phyloP scores from a whole-genome alignment of 257 asterid species.

The Ajuga chamaepitys region DNA sequence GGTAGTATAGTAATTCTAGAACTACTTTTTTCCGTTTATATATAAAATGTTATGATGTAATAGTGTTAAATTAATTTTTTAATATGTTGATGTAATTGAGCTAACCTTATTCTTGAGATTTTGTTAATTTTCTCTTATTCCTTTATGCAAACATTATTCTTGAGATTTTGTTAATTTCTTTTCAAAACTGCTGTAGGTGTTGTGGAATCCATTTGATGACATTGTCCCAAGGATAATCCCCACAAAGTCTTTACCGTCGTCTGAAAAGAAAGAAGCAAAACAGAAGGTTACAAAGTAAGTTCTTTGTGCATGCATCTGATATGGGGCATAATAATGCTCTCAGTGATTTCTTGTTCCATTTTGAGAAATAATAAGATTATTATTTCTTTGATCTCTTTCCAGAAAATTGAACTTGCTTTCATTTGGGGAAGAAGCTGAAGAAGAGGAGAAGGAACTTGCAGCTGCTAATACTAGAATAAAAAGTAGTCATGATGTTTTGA shows the following conservation, averaged over 20 bases:
- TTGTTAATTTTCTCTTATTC: background rate
- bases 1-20: no score
- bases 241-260: conserved; percentile 36
- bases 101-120: no score
- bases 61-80: no score
- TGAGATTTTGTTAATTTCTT: conserved; percentile 7
- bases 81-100: no score
- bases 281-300: conserved; percentile 72
- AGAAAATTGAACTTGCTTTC: conserved; percentile 94
- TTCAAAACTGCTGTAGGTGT: conserved; percentile 40
- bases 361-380: background rate
- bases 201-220: conserved; percentile 98
- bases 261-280: conserved; percentile 46
- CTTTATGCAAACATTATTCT: background rate
- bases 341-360: conserved; percentile 2
- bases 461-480: conserved; percentile 58
- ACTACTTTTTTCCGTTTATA: no score
- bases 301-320: conserved; percentile 13
- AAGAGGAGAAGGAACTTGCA: conserved; percentile 81
- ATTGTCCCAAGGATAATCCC: conserved; percentile 57
- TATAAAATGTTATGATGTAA: no score
- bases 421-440: conserved; percentile 99
- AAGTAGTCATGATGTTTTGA: conserved; percentile 94
- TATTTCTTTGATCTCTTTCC: conserved; percentile 18
- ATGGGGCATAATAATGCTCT: background rate